These are phyloP conservation scores for Termitomyces sp. DNA, from an alignment of 768 basidiomycete species.

Conservation along the genomic window DNA sequence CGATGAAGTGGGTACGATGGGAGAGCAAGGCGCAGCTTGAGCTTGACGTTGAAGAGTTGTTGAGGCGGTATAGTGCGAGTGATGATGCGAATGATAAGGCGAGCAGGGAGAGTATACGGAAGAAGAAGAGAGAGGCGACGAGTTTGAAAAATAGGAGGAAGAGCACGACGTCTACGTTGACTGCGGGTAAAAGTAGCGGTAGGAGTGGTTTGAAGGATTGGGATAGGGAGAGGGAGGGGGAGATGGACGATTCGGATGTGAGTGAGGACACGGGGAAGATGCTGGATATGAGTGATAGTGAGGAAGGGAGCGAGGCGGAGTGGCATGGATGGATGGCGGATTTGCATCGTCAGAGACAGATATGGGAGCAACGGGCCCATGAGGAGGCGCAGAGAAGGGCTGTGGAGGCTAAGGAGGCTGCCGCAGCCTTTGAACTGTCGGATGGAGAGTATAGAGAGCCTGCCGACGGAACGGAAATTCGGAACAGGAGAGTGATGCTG, in stretches of 20 bases:
- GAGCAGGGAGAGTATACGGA: constrained; percentile 2
- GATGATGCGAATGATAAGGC: constrained; percentile 10
- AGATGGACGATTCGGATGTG: constrained; percentile 15
- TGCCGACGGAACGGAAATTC: background rate
- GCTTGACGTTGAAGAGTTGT: constrained; percentile 15
- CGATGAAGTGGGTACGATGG: constrained; percentile 43
- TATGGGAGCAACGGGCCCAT: constrained; percentile 12
- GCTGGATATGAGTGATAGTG: constrained; percentile 29
- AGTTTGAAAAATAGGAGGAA: constrained; percentile 15
- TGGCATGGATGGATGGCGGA: constrained; percentile 67
- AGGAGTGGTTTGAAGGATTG: background rate
- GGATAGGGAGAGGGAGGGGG: constrained; percentile 3
- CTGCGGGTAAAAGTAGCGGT: constrained; percentile 5
- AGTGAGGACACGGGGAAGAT: constrained; percentile 17
- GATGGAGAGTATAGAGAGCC: constrained; percentile 4
- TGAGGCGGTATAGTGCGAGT: constrained; percentile 10
- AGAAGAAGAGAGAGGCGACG: constrained; percentile 10
- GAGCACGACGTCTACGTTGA: constrained; percentile 15
- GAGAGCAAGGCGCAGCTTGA: constrained; percentile 9
- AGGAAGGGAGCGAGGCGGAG: constrained; percentile 50
- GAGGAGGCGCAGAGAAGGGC: constrained; percentile 6
- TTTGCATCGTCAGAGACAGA: constrained; percentile 30
- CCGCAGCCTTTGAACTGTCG: background rate
- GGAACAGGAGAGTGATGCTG: constrained; percentile 17
- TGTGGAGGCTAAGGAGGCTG: constrained; percentile 2